These are phyloP conservation scores for Lachnellula arida DNA, from an alignment of 2,329 filamentous ascomycete species.

Conservation along the genomic window DNA sequence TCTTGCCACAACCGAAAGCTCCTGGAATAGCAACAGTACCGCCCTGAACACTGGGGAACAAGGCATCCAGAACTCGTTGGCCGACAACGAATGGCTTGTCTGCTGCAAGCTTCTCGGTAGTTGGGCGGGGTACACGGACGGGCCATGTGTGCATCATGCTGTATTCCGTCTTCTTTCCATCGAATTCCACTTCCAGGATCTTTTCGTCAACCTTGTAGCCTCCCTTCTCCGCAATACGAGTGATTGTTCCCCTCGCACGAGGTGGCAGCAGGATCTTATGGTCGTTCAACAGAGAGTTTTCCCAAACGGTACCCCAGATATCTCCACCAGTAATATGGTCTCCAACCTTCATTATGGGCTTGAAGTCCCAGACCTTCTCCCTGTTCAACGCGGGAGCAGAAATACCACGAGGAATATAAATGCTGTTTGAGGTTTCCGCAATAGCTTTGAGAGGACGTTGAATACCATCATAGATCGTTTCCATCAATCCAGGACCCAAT, in stretches of 20 bases:
- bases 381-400: slow-evolving; percentile 82
- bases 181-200: slow-evolving; percentile 93
- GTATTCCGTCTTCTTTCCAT: slow-evolving; percentile 89
- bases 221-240: slow-evolving; percentile 81
- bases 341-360: slow-evolving; percentile 83
- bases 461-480: slow-evolving; percentile 99
- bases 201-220: slow-evolving; percentile 93
- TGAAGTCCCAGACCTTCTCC: slow-evolving; percentile 94
- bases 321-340: slow-evolving; percentile 97
- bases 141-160: slow-evolving; percentile 99
- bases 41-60: slow-evolving; percentile 95
- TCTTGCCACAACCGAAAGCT: slow-evolving; percentile 98
- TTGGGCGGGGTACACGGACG: slow-evolving; percentile 89
- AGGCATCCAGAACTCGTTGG: slow-evolving; percentile 90
- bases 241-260: slow-evolving; percentile 86
- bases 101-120: slow-evolving; percentile 86
- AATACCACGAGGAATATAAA: slow-evolving; percentile 97
- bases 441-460: slow-evolving; percentile 91
- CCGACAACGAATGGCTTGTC: slow-evolving; percentile 92
- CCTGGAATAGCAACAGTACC: slow-evolving; percentile 97
- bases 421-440: slow-evolving; percentile 70
- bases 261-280: slow-evolving; percentile 93
- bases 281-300: slow-evolving; percentile 90
- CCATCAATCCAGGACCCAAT: slow-evolving; percentile 92
- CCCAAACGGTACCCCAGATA: slow-evolving; percentile 89